phyloP scores from a whole-genome alignment of 768 basidiomycete genomes.

The Candolleomyces eurysporus region DNA sequence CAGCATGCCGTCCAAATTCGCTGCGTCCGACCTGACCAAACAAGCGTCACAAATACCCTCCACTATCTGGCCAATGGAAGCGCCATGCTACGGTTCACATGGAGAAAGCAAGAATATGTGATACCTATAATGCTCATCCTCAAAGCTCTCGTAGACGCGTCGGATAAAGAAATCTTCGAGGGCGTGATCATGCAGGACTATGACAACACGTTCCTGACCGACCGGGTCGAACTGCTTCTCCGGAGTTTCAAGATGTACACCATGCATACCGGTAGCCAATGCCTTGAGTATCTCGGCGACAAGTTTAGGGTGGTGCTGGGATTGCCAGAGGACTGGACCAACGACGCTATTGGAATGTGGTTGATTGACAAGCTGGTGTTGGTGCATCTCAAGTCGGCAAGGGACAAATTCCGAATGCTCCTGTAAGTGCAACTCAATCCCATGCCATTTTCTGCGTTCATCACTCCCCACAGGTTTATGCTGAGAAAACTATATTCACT shows the following conservation, averaged over 20 bases:
- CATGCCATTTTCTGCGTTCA: neutral
- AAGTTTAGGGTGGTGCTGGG: conserved; percentile 93
- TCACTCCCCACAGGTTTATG: conserved; percentile 75
- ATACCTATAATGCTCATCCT: conserved; percentile 96
- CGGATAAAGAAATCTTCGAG: conserved; percentile 96
- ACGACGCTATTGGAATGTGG: conserved; percentile 77
- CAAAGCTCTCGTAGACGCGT: conserved; percentile 87
- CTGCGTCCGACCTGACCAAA: conserved; percentile 91
- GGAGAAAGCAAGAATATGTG: conserved; percentile 97
- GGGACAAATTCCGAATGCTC: conserved; percentile 94
- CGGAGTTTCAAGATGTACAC: conserved; percentile 94
- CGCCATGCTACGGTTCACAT: conserved; percentile 95
- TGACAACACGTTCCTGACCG: conserved; percentile 94
- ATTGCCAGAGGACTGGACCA: conserved; percentile 91
- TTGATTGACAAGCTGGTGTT: conserved; percentile 83
- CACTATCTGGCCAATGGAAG: conserved; percentile 96
- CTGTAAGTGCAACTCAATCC: conserved; percentile 56
- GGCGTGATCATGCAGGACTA: conserved; percentile 96
- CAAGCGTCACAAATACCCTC: conserved; percentile 91
- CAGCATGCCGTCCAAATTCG: conserved; percentile 94
- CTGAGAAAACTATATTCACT: conserved; percentile 90
- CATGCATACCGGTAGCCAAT: conserved; percentile 84
- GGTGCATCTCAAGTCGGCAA: conserved; percentile 81
- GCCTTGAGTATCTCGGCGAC: conserved; percentile 92
- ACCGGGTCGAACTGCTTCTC: conserved; percentile 91